These are phyloP conservation scores for Cercospora brassicicola DNA, from an alignment of 2,329 filamentous ascomycete species.

Conservation along the genomic window DNA sequence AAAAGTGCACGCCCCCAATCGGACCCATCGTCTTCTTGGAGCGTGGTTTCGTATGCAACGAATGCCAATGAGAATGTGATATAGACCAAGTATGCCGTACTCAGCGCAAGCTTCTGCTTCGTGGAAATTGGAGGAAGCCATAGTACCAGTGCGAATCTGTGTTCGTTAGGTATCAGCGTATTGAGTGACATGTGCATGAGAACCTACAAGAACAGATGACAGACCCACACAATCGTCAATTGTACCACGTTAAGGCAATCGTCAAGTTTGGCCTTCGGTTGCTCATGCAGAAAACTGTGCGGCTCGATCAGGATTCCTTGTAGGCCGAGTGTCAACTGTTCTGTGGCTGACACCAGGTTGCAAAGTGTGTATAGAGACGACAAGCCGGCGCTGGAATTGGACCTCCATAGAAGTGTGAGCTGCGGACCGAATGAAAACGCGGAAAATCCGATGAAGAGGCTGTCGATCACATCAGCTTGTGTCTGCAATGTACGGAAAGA, in stretches of 20 bases:
- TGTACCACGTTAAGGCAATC: neutral
- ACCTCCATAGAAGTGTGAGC: too few relatives aligned
- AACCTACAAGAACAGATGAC: neutral
- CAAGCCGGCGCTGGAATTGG: too few relatives aligned
- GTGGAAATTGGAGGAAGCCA: neutral
- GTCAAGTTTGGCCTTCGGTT: neutral
- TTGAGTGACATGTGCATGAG: neutral
- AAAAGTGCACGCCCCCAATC: neutral
- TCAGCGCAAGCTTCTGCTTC: neutral
- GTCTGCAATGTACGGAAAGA: too few relatives aligned
- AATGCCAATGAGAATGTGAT: neutral
- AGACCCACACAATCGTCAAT: neutral
- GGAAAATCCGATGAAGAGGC: too few relatives aligned
- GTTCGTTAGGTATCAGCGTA: neutral
- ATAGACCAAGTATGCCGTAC: neutral
- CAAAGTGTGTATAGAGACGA: too few relatives aligned
- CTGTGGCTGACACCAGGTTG: too few relatives aligned
- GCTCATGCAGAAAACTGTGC: neutral
- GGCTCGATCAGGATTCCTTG: neutral
- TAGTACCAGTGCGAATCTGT: neutral
- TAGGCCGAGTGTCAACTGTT: too few relatives aligned
- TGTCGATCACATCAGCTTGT: too few relatives aligned
- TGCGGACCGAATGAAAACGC: too few relatives aligned
- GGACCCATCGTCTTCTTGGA: neutral
- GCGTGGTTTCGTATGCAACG: neutral